These are phyloP conservation scores for Trichosporon sp. DNA, from an alignment of 1,284 basidiomycete species.

Conservation along the genomic window DNA sequence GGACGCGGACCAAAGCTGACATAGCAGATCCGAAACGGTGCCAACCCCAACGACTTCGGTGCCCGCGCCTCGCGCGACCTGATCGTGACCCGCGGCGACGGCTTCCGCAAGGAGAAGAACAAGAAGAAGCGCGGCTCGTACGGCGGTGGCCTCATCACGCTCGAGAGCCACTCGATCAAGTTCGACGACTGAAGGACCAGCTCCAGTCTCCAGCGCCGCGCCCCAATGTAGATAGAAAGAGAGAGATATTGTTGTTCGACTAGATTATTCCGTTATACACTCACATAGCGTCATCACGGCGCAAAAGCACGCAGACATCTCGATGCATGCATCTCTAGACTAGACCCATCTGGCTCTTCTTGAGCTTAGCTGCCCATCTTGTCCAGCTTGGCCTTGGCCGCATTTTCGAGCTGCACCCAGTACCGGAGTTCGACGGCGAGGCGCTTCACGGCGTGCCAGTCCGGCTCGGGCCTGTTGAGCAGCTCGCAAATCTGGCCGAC, in stretches of 20 bases:
- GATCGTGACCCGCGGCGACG: slow-evolving; percentile 85
- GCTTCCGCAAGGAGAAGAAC: slow-evolving; percentile 98
- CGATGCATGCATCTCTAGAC: not conserved
- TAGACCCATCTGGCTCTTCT: too few species aligned
- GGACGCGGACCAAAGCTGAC: not conserved
- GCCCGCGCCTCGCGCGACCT: slow-evolving; percentile 77
- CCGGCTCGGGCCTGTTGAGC: slow-evolving; percentile 52
- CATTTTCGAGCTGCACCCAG: slow-evolving; percentile 64
- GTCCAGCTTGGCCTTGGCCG: slow-evolving; percentile 52
- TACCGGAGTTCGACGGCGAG: slow-evolving; percentile 70
- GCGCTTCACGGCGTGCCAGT: slow-evolving; percentile 58
- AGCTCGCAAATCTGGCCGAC: slow-evolving; percentile 44
- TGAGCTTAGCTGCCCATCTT: not conserved
- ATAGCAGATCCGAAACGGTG: slow-evolving; percentile 53
- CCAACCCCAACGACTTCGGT: slow-evolving; percentile 72
- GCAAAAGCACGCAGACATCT: too few species aligned
- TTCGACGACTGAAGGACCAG: slow-evolving; percentile 52
- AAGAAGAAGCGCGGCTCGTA: slow-evolving; percentile 97
- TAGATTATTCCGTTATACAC: not conserved
- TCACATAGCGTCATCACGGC: too few species aligned
- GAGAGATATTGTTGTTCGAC: slow-evolving; percentile 2
- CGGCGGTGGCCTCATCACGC: slow-evolving; percentile 83
- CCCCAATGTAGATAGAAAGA: not conserved
- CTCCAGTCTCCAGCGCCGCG: too few species aligned
- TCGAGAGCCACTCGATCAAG: slow-evolving; percentile 78